Conservation (phyloP, 495 filamentous ascomycete genomes). For the Penicillium macrosclerotiorum region DNA sequence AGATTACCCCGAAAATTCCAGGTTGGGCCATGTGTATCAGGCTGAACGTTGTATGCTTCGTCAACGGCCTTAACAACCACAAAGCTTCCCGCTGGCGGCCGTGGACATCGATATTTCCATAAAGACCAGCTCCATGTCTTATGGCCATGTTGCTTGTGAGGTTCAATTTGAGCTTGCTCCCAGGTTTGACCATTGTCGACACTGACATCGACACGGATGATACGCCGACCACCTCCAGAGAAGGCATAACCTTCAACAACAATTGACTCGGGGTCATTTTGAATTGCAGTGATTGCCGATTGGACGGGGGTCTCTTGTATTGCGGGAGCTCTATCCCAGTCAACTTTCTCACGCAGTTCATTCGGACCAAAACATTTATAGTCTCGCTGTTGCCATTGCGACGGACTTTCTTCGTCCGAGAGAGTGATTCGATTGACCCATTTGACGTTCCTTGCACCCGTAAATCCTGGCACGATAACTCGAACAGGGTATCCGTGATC, state of each 20-base stretch:
- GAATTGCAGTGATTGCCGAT: constrained; percentile 3
- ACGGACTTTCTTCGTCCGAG: background rate
- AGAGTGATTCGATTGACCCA: constrained; percentile 1
- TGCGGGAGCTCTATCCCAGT: constrained; percentile 2
- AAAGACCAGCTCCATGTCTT: constrained; percentile 1
- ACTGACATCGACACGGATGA: constrained; percentile 9
- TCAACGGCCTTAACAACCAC: constrained; percentile 2
- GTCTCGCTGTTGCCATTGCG: constrained; percentile 6
- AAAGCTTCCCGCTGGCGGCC: background rate
- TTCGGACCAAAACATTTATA: constrained; percentile 4
- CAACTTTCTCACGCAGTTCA: background rate
- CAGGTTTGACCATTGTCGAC: background rate
- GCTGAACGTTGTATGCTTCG: constrained; percentile 5
- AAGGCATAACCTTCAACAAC: constrained; percentile 5
- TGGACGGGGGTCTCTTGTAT: constrained; percentile 3
- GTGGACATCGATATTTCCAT: constrained; percentile 1
- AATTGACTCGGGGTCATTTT: background rate
- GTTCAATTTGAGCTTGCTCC: constrained; percentile 1
- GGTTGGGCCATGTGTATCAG: background rate
- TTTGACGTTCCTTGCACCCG: constrained; percentile 1
- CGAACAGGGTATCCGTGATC: constrained; percentile 6
- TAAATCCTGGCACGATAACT: constrained; percentile 1
- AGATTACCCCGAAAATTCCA: constrained; percentile 4
- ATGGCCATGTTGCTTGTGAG: background rate
- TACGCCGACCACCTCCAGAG: constrained; percentile 2